A percentile compares a stretch with the other conserved stretches of the same genome.
phyloP scores from a whole-genome alignment of 306 rosid species.

The Betula pendula region DNA sequence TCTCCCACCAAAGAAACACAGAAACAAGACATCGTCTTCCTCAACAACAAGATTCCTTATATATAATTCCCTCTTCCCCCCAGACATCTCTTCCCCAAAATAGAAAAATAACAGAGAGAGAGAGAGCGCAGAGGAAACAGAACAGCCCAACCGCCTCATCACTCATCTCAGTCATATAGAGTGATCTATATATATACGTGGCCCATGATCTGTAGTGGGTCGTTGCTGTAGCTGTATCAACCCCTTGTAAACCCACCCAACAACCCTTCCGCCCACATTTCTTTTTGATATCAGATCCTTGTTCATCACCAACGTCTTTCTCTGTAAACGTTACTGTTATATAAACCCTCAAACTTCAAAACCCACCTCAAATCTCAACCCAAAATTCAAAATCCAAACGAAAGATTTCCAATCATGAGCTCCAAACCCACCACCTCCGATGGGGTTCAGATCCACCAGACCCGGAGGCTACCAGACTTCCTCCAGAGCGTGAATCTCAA shows the following conservation, averaged over 20 bases:
- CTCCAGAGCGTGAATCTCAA: conserved; percentile 55
- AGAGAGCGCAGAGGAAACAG: background rate
- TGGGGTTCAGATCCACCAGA: conserved; percentile 46
- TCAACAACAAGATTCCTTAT: background rate
- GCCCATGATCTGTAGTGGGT: background rate
- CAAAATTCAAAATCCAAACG: background rate
- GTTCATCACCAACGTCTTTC: background rate
- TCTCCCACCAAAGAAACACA: background rate
- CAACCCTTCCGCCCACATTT: background rate
- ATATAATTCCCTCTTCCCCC: background rate
- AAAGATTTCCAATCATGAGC: conserved; percentile 30
- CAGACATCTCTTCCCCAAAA: background rate
- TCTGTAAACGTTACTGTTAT: background rate
- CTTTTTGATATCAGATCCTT: conserved; percentile 13
- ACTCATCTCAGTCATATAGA: background rate
- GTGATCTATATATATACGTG: too few relatives aligned
- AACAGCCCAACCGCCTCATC: conserved; percentile 1
- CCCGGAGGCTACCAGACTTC: conserved; percentile 49
- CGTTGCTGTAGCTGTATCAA: conserved; percentile 30
- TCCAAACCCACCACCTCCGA: conserved; percentile 7
- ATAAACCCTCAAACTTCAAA: background rate
- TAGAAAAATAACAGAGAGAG: too few relatives aligned
- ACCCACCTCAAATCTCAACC: too few relatives aligned
- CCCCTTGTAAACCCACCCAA: conserved; percentile 5
- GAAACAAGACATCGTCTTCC: background rate